phyloP scores from a whole-genome alignment of 2,329 filamentous ascomycete species.

The Epichloe elymi region DNA sequence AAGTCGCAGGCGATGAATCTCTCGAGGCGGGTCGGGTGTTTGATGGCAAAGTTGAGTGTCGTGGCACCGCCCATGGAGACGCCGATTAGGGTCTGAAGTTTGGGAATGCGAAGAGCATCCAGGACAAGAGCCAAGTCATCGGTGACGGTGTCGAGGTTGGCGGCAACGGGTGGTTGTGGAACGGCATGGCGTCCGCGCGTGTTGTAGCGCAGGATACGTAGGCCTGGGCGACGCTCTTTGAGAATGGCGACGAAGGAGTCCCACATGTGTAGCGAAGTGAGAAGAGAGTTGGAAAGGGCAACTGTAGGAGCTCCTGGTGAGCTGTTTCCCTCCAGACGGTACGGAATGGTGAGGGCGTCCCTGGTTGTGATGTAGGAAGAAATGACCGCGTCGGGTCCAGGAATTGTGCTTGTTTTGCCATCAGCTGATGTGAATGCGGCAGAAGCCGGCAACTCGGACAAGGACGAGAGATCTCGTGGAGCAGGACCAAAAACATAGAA shows the following conservation, averaged over 20 bases:
- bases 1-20: slow-evolving; percentile 68
- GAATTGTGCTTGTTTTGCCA: slow-evolving; percentile 39
- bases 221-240: slow-evolving; percentile 42
- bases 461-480: slow-evolving; percentile 50
- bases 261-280: slow-evolving; percentile 73
- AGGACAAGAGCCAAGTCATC: slow-evolving; percentile 55
- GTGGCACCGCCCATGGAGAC: slow-evolving; percentile 76
- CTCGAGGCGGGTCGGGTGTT: slow-evolving; percentile 43
- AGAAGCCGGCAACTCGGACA: slow-evolving; percentile 34
- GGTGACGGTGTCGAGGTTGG: slow-evolving; percentile 52
- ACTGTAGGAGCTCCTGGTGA: slow-evolving; percentile 56
- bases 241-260: slow-evolving; percentile 57
- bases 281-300: slow-evolving; percentile 67
- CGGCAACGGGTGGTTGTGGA: slow-evolving; percentile 33
- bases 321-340: slow-evolving; percentile 60
- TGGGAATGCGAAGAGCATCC: slow-evolving; percentile 53
- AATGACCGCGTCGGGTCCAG: slow-evolving; percentile 39
- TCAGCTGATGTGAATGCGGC: slow-evolving; percentile 43
- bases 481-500: slow-evolving; percentile 72
- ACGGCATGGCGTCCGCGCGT: slow-evolving; percentile 52
- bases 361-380: slow-evolving; percentile 53
- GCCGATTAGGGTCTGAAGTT: slow-evolving; percentile 55
- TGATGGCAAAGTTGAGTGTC: slow-evolving; percentile 57
- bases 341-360: slow-evolving; percentile 58
- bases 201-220: slow-evolving; percentile 67